A percentile compares a stretch with the other conserved stretches of the same genome.
Evolutionary conservation across 176 grass and related monocot genomes (phyloP).

Genomic region (Tillandsia fasciculata): DNA sequence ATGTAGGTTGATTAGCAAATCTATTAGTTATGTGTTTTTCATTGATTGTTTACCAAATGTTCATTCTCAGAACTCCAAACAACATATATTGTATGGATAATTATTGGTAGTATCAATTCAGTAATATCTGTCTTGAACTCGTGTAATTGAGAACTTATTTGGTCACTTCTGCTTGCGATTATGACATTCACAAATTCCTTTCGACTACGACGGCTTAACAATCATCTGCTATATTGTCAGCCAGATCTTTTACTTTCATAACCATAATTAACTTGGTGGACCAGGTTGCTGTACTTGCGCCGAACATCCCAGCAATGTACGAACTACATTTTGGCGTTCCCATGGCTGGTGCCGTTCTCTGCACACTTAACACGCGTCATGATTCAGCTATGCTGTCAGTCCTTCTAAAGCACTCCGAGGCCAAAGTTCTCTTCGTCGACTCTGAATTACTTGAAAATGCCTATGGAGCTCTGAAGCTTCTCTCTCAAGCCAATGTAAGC

Average conservation of each 20-base stretch:
- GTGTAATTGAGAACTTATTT: not conserved
- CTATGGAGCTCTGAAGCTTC: constrained; percentile 37
- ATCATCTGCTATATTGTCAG: too few species aligned
- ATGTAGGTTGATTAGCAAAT: too few species aligned
- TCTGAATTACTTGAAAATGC: constrained; percentile 31
- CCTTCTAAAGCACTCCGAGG: constrained; percentile 63
- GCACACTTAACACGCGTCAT: constrained; percentile 65
- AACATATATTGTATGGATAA: not conserved
- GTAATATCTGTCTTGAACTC: not conserved
- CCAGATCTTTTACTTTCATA: constrained; percentile 4
- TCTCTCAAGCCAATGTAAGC: constrained; percentile 22
- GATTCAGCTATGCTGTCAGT: constrained; percentile 47
- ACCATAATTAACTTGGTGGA: constrained; percentile 6
- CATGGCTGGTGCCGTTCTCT: constrained; percentile 74
- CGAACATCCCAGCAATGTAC: constrained; percentile 59
- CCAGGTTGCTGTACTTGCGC: constrained; percentile 71
- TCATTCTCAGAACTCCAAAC: not conserved
- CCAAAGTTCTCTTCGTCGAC: constrained; percentile 68
- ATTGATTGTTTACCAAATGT: not conserved
- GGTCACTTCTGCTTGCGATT: not conserved
- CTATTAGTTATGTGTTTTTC: not conserved
- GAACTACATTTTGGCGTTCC: constrained; percentile 80
- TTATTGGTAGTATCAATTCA: not conserved
- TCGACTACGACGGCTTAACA: not conserved
- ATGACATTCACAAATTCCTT: not conserved